These are phyloP conservation scores for Dendrobium chrysotoxum DNA, from an alignment of 106 monocot species.

Conservation along the genomic window DNA sequence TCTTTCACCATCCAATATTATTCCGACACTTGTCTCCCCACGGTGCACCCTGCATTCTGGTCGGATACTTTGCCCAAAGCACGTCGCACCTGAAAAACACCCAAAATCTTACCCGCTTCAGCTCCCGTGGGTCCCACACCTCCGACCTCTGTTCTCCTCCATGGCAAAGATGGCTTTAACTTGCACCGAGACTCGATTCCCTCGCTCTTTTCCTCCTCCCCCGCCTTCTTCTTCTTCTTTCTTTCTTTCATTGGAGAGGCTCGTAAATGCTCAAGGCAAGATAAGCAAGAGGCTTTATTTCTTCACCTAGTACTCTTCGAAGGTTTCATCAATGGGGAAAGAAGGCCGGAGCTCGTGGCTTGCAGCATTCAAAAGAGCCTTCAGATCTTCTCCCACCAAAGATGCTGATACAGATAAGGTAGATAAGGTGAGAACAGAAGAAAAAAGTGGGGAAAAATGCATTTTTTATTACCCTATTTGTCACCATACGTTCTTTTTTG, in stretches of 20 bases:
- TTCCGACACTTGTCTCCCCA: not conserved
- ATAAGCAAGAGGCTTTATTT: not conserved
- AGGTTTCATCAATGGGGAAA: conserved; percentile 61
- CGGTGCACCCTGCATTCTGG: not conserved
- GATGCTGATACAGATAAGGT: conserved; percentile 21
- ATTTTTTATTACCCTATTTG: not conserved
- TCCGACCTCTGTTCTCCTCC: not conserved
- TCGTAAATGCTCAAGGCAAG: not conserved
- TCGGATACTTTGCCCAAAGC: not conserved
- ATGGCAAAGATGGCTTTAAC: not conserved
- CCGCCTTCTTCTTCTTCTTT: not conserved
- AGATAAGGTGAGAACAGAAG: conserved; percentile 12
- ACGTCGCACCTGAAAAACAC: not conserved
- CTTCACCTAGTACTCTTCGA: not conserved
- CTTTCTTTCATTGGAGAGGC: not conserved
- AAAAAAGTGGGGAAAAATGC: too few relatives aligned
- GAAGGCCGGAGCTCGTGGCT: conserved; percentile 75
- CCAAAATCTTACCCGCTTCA: not conserved
- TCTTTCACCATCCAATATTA: not conserved
- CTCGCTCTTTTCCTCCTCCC: not conserved
- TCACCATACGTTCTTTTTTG: not conserved
- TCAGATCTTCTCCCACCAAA: conserved; percentile 86
- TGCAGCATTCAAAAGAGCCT: conserved; percentile 82
- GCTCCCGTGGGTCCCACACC: not conserved
- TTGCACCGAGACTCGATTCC: not conserved